Conservation (phyloP, 2,329 filamentous ascomycete genomes). For the Cladophialophora immunda region DNA sequence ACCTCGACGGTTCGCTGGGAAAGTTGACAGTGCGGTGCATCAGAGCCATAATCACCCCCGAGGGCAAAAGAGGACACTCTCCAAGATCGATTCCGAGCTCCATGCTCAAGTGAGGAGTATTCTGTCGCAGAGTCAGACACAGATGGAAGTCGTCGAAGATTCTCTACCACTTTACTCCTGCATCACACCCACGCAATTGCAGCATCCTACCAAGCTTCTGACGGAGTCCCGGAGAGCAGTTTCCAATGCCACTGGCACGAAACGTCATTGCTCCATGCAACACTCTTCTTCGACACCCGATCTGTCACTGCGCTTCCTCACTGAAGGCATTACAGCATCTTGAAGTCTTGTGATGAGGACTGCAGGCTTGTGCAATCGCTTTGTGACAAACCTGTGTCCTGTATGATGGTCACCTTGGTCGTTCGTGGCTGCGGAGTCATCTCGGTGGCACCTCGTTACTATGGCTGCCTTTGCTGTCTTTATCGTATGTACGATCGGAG, state of each 20-base stretch:
- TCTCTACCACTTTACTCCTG: conserved; percentile 21
- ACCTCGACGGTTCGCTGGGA: conserved; percentile 23
- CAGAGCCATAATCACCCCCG: conserved; percentile 17
- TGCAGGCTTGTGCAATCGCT: background rate
- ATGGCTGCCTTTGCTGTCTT: conserved; percentile 8
- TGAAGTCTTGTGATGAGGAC: conserved; percentile 4
- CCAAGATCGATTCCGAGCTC: conserved; percentile 29
- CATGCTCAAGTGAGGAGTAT: conserved; percentile 28
- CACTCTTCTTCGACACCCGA: conserved; percentile 34
- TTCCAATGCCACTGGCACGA: conserved; percentile 28
- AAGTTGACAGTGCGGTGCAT: conserved; percentile 5
- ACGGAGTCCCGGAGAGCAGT: conserved; percentile 26
- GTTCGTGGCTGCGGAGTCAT: background rate
- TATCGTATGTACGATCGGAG: background rate
- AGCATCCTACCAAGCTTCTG: conserved; percentile 25
- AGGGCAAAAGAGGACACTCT: conserved; percentile 36
- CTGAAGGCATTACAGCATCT: conserved; percentile 16
- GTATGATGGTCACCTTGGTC: background rate
- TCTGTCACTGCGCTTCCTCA: conserved; percentile 20
- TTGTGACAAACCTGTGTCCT: background rate
- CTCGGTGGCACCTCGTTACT: background rate
- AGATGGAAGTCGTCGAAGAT: conserved; percentile 28
- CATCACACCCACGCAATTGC: conserved; percentile 27
- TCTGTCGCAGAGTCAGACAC: conserved; percentile 14
- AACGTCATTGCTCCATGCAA: conserved; percentile 34